phyloP scores from a whole-genome alignment of 129 eudicot genomes.

The Centella asiatica region DNA sequence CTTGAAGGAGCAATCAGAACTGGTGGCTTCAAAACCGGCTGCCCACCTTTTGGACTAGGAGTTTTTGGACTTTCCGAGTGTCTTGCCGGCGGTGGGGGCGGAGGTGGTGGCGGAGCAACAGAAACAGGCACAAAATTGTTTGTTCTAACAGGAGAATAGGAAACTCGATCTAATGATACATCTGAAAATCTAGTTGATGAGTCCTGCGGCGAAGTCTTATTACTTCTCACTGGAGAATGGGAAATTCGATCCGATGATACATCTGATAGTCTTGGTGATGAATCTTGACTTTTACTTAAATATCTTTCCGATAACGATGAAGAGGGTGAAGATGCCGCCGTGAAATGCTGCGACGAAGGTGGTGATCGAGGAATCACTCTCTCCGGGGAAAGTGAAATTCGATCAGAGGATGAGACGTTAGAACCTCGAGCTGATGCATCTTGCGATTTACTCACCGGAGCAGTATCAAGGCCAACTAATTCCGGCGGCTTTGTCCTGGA shows the following conservation, averaged over 20 bases:
- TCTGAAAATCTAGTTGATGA: constrained; percentile 47
- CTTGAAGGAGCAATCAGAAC: constrained; percentile 40
- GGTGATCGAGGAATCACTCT: background rate
- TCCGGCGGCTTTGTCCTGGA: constrained; percentile 63
- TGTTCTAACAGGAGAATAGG: constrained; percentile 16
- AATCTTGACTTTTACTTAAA: constrained; percentile 37
- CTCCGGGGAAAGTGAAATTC: constrained; percentile 7
- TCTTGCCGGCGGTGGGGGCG: constrained; percentile 32
- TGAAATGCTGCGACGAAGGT: background rate
- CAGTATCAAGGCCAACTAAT: constrained; percentile 37
- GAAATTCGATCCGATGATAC: constrained; percentile 25
- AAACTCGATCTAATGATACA: constrained; percentile 24
- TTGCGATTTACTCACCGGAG: constrained; percentile 7
- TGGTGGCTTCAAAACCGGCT: constrained; percentile 38
- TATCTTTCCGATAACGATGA: constrained; percentile 22
- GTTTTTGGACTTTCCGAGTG: constrained; percentile 29
- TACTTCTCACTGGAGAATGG: constrained; percentile 17
- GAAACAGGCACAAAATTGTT: constrained; percentile 18
- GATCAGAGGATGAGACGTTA: constrained; percentile 12
- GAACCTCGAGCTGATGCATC: constrained; percentile 25
- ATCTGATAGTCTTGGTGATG: constrained; percentile 48
- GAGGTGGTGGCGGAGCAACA: constrained; percentile 22
- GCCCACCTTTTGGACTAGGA: constrained; percentile 24
- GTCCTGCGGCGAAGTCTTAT: no score
- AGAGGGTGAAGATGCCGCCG: constrained; percentile 15